Conservation (phyloP, 75 land plant genomes). For the Isoetes taiwanensis region DNA sequence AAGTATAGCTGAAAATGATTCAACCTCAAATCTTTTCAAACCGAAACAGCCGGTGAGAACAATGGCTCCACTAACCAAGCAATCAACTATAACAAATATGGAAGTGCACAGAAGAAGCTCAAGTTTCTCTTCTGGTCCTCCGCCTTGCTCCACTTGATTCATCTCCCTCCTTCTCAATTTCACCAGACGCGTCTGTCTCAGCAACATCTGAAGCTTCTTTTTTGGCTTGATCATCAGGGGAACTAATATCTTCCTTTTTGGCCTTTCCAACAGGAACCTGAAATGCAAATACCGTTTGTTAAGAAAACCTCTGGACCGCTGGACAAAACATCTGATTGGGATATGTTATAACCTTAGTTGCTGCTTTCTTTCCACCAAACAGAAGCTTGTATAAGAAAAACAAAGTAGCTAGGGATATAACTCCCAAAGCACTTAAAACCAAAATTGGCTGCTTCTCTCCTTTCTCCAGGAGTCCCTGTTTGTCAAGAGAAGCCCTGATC, state of each 20-base stretch:
- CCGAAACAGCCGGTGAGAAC: too few species aligned
- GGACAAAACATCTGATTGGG: background rate
- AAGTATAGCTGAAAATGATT: too few species aligned
- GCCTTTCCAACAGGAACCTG: background rate
- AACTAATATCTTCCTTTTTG: background rate
- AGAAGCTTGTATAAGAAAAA: conserved; percentile 18
- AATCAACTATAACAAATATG: too few species aligned
- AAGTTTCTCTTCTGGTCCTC: background rate
- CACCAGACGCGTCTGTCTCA: background rate
- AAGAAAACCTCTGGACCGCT: too few species aligned
- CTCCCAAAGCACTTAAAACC: conserved; percentile 10
- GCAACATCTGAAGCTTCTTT: background rate
- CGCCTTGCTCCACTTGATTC: background rate
- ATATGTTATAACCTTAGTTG: conserved; percentile 3
- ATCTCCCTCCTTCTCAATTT: background rate
- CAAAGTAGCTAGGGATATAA: conserved; percentile 1
- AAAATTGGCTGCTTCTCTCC: conserved; percentile 17
- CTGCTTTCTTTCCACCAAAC: conserved; percentile 11
- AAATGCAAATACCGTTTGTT: background rate
- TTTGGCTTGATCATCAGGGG: background rate
- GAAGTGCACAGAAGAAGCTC: too few species aligned
- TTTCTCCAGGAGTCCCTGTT: conserved; percentile 20
- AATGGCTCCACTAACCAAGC: too few species aligned
- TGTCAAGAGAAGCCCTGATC: background rate
- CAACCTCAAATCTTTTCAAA: too few species aligned